Evolutionary conservation across 2,329 filamentous ascomycete species (phyloP).

Genomic region (Calonectria hongkongensis): DNA sequence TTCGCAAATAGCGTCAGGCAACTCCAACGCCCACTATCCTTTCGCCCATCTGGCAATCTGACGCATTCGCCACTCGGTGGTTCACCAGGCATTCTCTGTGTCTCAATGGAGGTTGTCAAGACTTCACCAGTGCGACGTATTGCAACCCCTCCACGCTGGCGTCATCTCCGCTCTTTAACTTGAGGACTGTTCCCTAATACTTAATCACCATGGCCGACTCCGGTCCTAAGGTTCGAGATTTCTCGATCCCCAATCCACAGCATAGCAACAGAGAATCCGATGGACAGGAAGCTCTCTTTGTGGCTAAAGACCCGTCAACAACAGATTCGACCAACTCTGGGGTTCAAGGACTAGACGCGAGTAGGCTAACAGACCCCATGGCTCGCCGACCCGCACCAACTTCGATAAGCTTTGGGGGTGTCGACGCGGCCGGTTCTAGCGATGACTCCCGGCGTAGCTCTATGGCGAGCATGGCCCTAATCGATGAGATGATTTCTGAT

Average conservation of each 20-base stretch:
- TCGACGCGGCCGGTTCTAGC: constrained; percentile 45
- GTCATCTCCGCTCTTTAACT: constrained; percentile 18
- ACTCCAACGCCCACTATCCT: background rate
- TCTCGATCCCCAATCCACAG: constrained; percentile 27
- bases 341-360: constrained; percentile 46
- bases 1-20: constrained; percentile 8
- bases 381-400: constrained; percentile 26
- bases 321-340: constrained; percentile 24
- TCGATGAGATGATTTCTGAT: constrained; percentile 59
- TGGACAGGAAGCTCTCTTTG: constrained; percentile 30
- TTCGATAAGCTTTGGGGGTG: constrained; percentile 32
- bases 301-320: constrained; percentile 36
- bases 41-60: background rate
- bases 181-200: background rate
- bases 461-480: constrained; percentile 57
- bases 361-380: constrained; percentile 45
- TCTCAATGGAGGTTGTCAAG: constrained; percentile 34
- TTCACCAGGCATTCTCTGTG: background rate
- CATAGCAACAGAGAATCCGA: background rate
- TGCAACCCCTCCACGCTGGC: constrained; percentile 21
- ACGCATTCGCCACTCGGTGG: background rate
- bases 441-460: constrained; percentile 55
- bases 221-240: constrained; percentile 22
- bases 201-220: constrained; percentile 15
- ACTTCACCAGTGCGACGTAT: constrained; percentile 13